Evolutionary conservation across 768 basidiomycete genomes (phyloP), one percentile per base, ranked within the genome.

Genomic region (Hydnomerulius pinastri): DNA sequence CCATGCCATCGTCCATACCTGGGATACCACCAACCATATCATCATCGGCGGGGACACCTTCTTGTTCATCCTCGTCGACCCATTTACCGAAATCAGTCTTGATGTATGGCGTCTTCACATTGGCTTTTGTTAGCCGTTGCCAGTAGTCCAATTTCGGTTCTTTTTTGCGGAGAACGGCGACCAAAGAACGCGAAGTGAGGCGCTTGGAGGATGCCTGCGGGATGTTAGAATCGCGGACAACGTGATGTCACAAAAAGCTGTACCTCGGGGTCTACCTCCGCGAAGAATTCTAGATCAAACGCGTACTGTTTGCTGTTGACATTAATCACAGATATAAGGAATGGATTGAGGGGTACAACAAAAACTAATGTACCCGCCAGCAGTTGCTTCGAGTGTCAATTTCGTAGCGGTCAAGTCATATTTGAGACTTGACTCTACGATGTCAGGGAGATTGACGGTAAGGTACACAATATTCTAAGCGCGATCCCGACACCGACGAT

Each of bases 1-100:
- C 73, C 71, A 80, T 73, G 13, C 72, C 73, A 3, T 53, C 62
- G 7, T 70, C 74, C 69, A 77, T 74, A 18, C 75, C 78, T 21
- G 66, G 63, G 49, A 70, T 67, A 20, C 66, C 73, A 33, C 70
- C 70, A 36, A 60, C 49, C 4, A 65, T 54, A 4, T 63, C 52
- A 2, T 85, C 83, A 2, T 70, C 66, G n/a, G 73, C 51, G 2
- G 68, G 58, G 20, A 71, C 79, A 43, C 77, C 87, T 33, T 90
- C 88, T 72, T 98, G 96, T 67, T 98, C 95, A 65, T 98, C 96
- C 74, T 98, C 95, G 63, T 98, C 95, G 35, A 89, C 87, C 94
- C 94, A 98, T 74, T 90, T 96, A 57, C 77, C 77, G 68, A 98
- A 98, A 70, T 98, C 92, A 38, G 93, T 97, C 80, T 97, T 98